Evolutionary conservation across 306 rosid genomes (phyloP).

Genomic region (Malus sylvestris): DNA sequence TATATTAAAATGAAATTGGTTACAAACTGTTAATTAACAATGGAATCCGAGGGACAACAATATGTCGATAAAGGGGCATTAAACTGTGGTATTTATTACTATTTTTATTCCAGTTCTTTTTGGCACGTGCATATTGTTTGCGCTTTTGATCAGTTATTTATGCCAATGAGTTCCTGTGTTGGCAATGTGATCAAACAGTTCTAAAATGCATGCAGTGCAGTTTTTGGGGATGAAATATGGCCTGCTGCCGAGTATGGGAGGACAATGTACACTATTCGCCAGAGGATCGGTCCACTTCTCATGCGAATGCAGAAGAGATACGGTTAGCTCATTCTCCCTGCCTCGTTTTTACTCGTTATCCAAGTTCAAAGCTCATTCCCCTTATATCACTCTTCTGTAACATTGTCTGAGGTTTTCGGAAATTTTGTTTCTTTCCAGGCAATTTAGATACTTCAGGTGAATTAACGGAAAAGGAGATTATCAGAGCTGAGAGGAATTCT

Average conservation of each 20-base stretch:
- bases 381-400: not conserved
- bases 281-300: constrained; percentile 80
- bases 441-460: constrained; percentile 47
- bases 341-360: not conserved
- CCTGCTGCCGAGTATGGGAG: constrained; percentile 98
- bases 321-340: constrained; percentile 44
- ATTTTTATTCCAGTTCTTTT: too few species aligned
- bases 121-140: not conserved
- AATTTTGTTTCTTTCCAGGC: constrained; percentile 38
- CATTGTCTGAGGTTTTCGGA: constrained; percentile 11
- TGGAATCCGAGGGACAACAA: too few species aligned
- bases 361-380: not conserved
- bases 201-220: constrained; percentile 68
- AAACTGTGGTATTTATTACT: too few species aligned
- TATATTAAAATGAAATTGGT: too few species aligned
- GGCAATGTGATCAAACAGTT: constrained; percentile 31
- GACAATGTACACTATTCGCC: constrained; percentile 97
- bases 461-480: constrained; percentile 80
- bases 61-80: too few species aligned
- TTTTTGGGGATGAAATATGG: constrained; percentile 96
- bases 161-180: constrained; percentile 1
- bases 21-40: too few species aligned
- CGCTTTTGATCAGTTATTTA: not conserved
- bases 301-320: constrained; percentile 85
- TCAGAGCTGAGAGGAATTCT: constrained; percentile 92